Base-by-base conservation (phyloP, 192 early-diverging fungal species). In the Linnemannia elongata region DNA sequence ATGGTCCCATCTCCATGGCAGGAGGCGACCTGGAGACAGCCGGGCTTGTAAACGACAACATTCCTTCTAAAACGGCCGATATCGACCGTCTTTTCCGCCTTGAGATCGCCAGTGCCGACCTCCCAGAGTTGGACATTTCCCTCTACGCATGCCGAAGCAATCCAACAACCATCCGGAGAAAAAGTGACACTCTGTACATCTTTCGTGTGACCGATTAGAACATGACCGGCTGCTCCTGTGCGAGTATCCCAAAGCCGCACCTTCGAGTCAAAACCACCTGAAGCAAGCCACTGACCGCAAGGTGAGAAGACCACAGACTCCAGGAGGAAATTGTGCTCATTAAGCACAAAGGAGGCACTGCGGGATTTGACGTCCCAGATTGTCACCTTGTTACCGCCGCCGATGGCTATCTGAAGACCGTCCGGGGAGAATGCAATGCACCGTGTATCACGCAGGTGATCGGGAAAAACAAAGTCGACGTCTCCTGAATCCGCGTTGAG, bases 61-160 rank as follows among this genome's bases (percentile, higher is more conserved):
- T 4, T 4, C 54, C 24, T 1, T 3, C 10, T 4, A 1, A 55
- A 17, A 1, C 6, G 24, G 6, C 54, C 54, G 18, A 1, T 55
- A 20, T 20, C 22, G 2, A 55, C 6, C 20, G 2, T 5, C 6
- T 4, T 22, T 4, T 1, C 6, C 1, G 54, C 17, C 54, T 55
- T 55, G 35, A 17, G 24, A 1, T 36, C 54, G 4, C 49, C 30
- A 63, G 15, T 39, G 15, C 18, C 1, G 6, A 38, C 47, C 15
- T 76, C 36, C 74, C 74, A 76, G 20, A 76, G 22, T 22, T 55
- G 74, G 38, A 76, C 22, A 24, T 35, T 54, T 5, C 18, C 7
- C 1, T 76, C 36, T 0, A 6, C 17, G 33, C 74, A 24, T 5
- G 38, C 74, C 12, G 74, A 76, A 38, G 52, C 54, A 35, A 76